Evolutionary conservation across 164 flowering plant species (phyloP), one percentile per base, ranked within the genome.

Genomic region (Liriodendron chinense): DNA sequence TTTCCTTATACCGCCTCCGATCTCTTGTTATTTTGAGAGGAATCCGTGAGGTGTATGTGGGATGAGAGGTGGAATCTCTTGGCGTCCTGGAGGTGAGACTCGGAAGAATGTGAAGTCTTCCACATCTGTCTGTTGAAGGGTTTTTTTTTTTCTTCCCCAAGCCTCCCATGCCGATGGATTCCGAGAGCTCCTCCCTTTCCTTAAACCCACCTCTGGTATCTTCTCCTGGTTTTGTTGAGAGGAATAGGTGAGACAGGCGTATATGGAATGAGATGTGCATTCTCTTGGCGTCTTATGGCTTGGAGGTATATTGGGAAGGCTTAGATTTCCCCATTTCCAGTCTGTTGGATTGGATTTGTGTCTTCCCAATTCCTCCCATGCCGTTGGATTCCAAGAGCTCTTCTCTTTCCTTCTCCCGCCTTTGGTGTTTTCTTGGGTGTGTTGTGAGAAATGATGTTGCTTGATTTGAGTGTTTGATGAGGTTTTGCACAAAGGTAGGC

Each of bases 351-450:
- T 53, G 59, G 24, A 23, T 2, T 10, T 2, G 9, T 63, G n/a
- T 20, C 23, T 63, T 63, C 9, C 65, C 65, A 22, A 63, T 63
- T 20, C 65, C 65, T 63, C 65, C 65, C 65, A 63, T 63, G 65
- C 65, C 65, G 18, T 63, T 63, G 23, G 65, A 20, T 63, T 63
- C 65, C 65, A 63, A 63, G 9, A 4, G 65, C 8, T 63, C n/a
- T 18, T 63, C 65, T 18, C 23, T 63, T 20, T 63, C 65, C 23
- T 18, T 21, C 1, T 22, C 22, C 5, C 18, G 59, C 16, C 18
- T 13, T 10, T 53, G 59, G 9, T 10, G 16, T 53, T 16, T 53
- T 1, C 1, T 7, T 53, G 43, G 43, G n/a, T n/a, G n/a, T 34
- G 43, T 34, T 34, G 7, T 3, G 43, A 34, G 7, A 34, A 28